Evolutionary conservation across 345 rosid genomes (phyloP), one percentile per base, ranked within the genome.

Genomic region (Viola odorata): DNA sequence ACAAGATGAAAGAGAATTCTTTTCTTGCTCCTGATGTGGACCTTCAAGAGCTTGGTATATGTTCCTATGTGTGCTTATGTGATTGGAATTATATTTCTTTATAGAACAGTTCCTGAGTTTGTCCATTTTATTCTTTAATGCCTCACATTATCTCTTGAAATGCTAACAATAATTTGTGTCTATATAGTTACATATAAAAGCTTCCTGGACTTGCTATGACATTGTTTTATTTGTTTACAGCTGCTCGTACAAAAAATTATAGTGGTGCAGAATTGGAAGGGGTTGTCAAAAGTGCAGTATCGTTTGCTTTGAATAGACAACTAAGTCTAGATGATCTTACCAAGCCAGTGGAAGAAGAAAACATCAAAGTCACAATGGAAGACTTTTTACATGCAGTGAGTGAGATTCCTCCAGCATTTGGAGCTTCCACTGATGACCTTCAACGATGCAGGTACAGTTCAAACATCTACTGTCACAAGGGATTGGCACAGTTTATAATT

Each of bases 221-320:
- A 23, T 23, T 58, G 60, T 60, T 59, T 58, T 63, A 9, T 68
- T 48, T 58, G 50, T 54, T 44, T 65, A 65, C 89, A 95, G 98
- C 99, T 79, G 96, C 98, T 74, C 89, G 96, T 61, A 86, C 98
- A 14, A 95, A 95, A 73, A 95, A 95, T 68, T 95, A 80, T 61
- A 91, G 99, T 75, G 99, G 99, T 50, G 99, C 99, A 6, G 99
- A 95, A 77, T 94, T 95, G 70, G 99, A 95, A 81, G 99, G 96
- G 69, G 96, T 85, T 75, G 99, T 88, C 32, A 95, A 91, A 82
- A 91, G 99, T 82, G 99, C 98, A 2, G 96, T 92, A 55, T 95
- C 99, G 40, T 95, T 62, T 86, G 99, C 99, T 12, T 53, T 91
- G 70, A 91, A 95, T 78, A 86, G 99, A 77, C 99, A 91, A 74